phyloP scores from a whole-genome alignment of 2,329 filamentous ascomycete genomes.

The Colletotrichum orchidophilum region DNA sequence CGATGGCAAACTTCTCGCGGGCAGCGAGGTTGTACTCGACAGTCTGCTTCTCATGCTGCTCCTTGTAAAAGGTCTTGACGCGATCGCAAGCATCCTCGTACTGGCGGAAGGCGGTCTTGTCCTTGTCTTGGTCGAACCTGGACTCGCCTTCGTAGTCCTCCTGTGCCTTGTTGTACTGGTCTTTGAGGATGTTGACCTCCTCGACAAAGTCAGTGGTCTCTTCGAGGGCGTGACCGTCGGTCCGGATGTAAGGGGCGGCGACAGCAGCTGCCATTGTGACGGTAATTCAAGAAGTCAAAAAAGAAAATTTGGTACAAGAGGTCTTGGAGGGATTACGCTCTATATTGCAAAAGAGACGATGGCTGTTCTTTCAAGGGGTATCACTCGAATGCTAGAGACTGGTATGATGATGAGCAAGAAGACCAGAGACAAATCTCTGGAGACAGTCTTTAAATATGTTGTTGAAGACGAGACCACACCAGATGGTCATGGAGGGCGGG shows the following conservation, averaged over 20 bases:
- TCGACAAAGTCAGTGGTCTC: conserved; percentile 58
- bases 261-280: conserved; percentile 31
- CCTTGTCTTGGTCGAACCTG: conserved; percentile 77
- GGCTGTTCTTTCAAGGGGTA: not conserved
- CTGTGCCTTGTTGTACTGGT: conserved; percentile 36
- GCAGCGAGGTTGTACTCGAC: conserved; percentile 86
- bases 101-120: conserved; percentile 83
- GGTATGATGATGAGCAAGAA: not conserved
- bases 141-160: conserved; percentile 56
- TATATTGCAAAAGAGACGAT: not conserved
- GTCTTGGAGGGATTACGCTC: not conserved
- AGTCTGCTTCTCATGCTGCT: conserved; percentile 76
- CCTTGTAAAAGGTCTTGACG: conserved; percentile 87
- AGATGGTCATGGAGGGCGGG: not conserved
- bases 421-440: not conserved
- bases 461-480: conserved; percentile 21
- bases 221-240: conserved; percentile 50
- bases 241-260: conserved; percentile 17
- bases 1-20: conserved; percentile 59
- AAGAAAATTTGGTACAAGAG: not conserved
- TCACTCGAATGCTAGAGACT: not conserved
- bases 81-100: conserved; percentile 85
- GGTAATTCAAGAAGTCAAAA: not conserved
- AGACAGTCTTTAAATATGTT: conserved; percentile 29
- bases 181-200: conserved; percentile 63